Conservation (phyloP, 139 green algal species). For the Coelastrella sp. region DNA sequence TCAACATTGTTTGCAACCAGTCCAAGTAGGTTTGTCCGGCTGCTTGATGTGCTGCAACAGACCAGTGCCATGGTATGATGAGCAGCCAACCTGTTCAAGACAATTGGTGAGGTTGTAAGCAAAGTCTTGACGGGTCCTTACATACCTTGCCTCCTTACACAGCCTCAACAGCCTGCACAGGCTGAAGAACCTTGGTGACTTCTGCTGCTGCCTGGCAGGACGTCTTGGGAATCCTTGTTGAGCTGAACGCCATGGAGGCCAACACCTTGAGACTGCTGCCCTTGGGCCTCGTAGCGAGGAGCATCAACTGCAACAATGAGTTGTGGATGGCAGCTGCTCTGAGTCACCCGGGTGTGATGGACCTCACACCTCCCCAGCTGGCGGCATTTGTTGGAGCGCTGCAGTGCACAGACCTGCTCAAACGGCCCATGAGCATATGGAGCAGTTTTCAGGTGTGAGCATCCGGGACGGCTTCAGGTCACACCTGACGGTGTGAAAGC, state of each 20-base stretch:
- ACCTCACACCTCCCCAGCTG: slow-evolving; percentile 69
- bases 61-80: no score
- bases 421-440: slow-evolving; percentile 49
- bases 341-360: slow-evolving; percentile 66
- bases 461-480: neutral
- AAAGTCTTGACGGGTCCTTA: neutral
- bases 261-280: slow-evolving; percentile 60
- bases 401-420: slow-evolving; percentile 65
- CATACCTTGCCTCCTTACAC: neutral
- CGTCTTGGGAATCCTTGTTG: slow-evolving; percentile 68
- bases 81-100: no score
- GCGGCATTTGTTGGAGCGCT: slow-evolving; percentile 72
- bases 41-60: no score
- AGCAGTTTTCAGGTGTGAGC: slow-evolving; percentile 35
- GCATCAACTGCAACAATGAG: slow-evolving; percentile 86
- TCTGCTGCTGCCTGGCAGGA: slow-evolving; percentile 43
- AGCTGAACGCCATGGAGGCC: slow-evolving; percentile 61
- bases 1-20: no score
- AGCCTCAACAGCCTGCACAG: no score
- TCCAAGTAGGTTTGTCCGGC: no score
- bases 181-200: neutral
- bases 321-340: slow-evolving; percentile 90
- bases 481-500: neutral
- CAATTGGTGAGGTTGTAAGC: no score
- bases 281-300: slow-evolving; percentile 76